Base-by-base conservation (phyloP, 2,329 filamentous ascomycete genomes). In the Fusarium protoensiforme region DNA sequence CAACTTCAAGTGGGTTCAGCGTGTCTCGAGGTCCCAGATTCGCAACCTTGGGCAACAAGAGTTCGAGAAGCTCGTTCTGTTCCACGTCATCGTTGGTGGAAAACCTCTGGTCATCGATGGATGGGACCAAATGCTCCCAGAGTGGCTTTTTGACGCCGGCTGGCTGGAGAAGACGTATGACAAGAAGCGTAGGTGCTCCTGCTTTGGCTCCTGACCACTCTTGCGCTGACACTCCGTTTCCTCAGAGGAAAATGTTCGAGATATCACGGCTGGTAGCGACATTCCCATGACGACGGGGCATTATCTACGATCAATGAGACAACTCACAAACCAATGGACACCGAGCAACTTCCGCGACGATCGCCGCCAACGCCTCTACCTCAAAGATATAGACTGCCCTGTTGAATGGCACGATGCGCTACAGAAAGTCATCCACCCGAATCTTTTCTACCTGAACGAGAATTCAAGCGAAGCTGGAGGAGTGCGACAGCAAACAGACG, bases 351-450 rank as follows among this genome's bases (percentile, higher is more conserved):
- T 93, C 80, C 92, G 92, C 68, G 93, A 97, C 72, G 91, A 94
- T 69, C 89, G 90, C 39, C 88, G 93, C 24, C 96, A 99, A 80
- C 91, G 96, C 14, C 90, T 98, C 2, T 99, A 99, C 80, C 85
- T 98, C 27, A 99, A 99, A 79, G 96, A 99, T 79, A 98, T 99
- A 67, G 96, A 99, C 81, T 98, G 95, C 75, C 96, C 96, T 1
- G 85, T 88, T 1, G 91, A 96, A 66, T 99, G 96, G 96, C 91
- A 92, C 60, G 89, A 96, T 31, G 92, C 93, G 66, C 84, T 99
- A 20, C 90, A 91, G 73, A 92, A 93, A 58, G 85, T 94, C 33
- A 92, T 98, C 7, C 95, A 96, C 1, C 89, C 92, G 0, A 91
- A 88, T n/a, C 85, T 98, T 0, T 98, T 95, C 80, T 99, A 98